A percentile compares a stretch with the other conserved stretches of the same genome.
phyloP scores from a whole-genome alignment of 768 basidiomycete species.

The Crepidotus variabilis region DNA sequence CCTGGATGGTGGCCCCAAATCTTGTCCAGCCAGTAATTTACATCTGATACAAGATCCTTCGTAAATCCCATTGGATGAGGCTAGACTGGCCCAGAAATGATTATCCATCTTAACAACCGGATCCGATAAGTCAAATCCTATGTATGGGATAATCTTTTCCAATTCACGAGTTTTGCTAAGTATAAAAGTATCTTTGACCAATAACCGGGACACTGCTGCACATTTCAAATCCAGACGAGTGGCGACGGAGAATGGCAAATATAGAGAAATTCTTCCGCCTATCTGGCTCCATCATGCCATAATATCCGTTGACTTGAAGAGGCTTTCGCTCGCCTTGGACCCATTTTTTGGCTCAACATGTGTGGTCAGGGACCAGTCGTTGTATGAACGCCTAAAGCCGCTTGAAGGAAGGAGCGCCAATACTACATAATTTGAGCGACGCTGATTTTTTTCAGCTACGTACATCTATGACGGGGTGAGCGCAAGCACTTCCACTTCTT shows the following conservation, averaged over 20 bases:
- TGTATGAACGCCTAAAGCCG: no score
- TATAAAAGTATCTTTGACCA: neutral
- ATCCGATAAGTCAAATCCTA: neutral
- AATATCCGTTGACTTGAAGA: neutral
- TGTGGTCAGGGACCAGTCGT: no score
- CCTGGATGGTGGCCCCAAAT: neutral
- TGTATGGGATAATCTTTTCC: neutral
- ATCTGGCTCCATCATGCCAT: neutral
- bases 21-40: neutral
- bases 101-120: neutral
- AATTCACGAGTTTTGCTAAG: neutral
- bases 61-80: no score
- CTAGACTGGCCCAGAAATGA: no score
- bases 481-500: no score
- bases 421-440: no score
- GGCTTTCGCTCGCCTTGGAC: neutral
- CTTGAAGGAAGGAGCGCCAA: no score
- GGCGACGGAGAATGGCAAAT: neutral
- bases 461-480: no score
- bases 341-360: neutral
- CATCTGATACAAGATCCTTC: no score
- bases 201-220: neutral
- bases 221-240: neutral
- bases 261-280: neutral
- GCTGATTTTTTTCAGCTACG: no score